These are phyloP conservation scores for Tuber brumale DNA, from an alignment of 495 filamentous ascomycete species.

Conservation along the genomic window DNA sequence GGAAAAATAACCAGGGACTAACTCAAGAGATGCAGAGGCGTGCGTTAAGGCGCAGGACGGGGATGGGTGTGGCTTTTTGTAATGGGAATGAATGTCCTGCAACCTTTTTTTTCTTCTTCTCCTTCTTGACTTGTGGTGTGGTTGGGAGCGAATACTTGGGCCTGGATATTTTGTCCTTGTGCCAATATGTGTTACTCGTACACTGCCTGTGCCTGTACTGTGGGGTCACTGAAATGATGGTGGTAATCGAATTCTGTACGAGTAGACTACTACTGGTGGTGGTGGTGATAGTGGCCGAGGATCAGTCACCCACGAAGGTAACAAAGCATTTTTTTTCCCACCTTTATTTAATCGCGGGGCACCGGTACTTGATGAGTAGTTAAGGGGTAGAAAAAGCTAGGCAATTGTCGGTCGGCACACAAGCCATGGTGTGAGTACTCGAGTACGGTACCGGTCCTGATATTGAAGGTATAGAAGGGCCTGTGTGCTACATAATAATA, in stretches of 20 bases:
- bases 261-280: constrained; percentile 5
- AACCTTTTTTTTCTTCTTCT: constrained; percentile 4
- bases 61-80: constrained; percentile 27
- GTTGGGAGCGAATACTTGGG: not conserved
- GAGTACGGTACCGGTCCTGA: not conserved
- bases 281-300: constrained; percentile 6
- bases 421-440: not conserved
- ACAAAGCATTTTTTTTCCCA: not conserved
- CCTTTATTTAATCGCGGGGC: not conserved
- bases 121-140: constrained; percentile 11
- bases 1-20: constrained; percentile 29
- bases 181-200: not conserved
- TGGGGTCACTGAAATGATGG: not conserved
- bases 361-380: not conserved
- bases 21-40: constrained; percentile 26
- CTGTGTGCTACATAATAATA: not conserved
- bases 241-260: not conserved
- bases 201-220: not conserved
- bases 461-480: not conserved
- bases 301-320: not conserved
- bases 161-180: not conserved
- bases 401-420: not conserved
- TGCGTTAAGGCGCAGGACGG: constrained; percentile 9
- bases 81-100: constrained; percentile 7
- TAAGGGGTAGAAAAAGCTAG: not conserved